These are phyloP conservation scores for Torulaspora indica DNA, from an alignment of 805 yeast genomes.

Conservation along the genomic window DNA sequence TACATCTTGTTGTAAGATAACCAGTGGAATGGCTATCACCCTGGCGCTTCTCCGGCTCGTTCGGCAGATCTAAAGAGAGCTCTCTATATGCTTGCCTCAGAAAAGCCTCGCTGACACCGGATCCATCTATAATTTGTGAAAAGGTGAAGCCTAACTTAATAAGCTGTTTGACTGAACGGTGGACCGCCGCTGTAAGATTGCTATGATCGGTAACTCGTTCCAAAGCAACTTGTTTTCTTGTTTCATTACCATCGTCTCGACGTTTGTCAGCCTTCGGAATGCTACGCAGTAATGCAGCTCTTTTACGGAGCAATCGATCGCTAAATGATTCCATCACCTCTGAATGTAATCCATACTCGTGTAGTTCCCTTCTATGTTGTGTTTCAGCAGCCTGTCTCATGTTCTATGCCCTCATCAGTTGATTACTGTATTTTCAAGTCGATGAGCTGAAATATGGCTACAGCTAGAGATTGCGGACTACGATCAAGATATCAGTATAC, in stretches of 20 bases:
- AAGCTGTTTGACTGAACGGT: constrained; percentile 9
- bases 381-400: too few species aligned
- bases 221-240: not conserved
- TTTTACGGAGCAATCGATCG: constrained; percentile 4
- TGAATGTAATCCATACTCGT: too few species aligned
- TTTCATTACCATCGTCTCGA: not conserved
- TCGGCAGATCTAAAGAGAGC: constrained; percentile 4
- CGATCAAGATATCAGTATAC: too few species aligned
- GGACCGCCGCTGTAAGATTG: constrained; percentile 3
- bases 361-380: not conserved
- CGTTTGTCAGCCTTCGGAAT: not conserved
- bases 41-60: not conserved
- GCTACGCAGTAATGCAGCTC: constrained; percentile 1
- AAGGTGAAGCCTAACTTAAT: constrained; percentile 9
- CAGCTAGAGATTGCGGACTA: not conserved
- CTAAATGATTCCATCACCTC: constrained; percentile 2
- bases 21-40: not conserved
- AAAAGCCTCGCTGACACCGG: constrained; percentile 11
- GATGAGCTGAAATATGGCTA: not conserved
- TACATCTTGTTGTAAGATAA: too few species aligned
- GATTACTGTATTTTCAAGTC: too few species aligned
- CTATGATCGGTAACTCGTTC: not conserved
- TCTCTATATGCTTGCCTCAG: constrained; percentile 10
- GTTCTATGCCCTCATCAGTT: too few species aligned
- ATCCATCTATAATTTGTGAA: constrained; percentile 6